phyloP scores from a whole-genome alignment of 2,329 filamentous ascomycete genomes.

The Dryadomyces quercivorus region DNA sequence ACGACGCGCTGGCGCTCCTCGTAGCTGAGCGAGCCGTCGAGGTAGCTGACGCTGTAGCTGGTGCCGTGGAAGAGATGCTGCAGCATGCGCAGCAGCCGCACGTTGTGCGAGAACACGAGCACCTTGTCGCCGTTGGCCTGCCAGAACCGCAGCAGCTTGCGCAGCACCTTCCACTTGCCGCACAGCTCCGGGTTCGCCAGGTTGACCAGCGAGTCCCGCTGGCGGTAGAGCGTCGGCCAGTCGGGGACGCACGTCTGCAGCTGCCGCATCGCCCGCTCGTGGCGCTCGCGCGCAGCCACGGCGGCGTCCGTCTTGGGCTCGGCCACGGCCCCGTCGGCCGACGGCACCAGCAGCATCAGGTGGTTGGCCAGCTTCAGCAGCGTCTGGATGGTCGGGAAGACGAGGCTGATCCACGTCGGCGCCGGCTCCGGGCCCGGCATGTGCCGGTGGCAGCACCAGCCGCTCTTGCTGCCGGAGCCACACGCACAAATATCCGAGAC shows the following conservation, averaged over 20 bases:
- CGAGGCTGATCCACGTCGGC: conserved; percentile 52
- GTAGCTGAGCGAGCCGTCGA: conserved; percentile 75
- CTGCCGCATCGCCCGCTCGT: conserved; percentile 62
- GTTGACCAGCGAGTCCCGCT: conserved; percentile 66
- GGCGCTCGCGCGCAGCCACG: conserved; percentile 17
- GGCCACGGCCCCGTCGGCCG: conserved; percentile 5
- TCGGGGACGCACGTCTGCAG: conserved; percentile 63
- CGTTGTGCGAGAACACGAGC: conserved; percentile 86
- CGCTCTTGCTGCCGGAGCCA: conserved; percentile 54
- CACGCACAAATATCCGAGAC: conserved; percentile 61
- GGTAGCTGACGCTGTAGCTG: conserved; percentile 79
- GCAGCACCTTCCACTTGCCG: conserved; percentile 91
- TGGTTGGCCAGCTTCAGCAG: conserved; percentile 89
- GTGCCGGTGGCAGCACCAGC: conserved; percentile 64
- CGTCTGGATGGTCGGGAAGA: conserved; percentile 75
- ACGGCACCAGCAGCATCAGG: conserved; percentile 73
- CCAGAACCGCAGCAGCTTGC: conserved; percentile 82
- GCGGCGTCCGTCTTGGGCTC: too few relatives aligned
- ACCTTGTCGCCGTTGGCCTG: conserved; percentile 85
- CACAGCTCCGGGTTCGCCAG: conserved; percentile 84
- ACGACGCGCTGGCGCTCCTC: conserved; percentile 74
- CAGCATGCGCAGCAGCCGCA: conserved; percentile 72
- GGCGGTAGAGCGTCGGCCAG: conserved; percentile 63
- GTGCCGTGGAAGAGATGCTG: conserved; percentile 79
- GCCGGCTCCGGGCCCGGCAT: conserved; percentile 45